Percentiles rank a stretch among this genome's conserved stretches.
These are phyloP conservation scores for Podaxis mareebaensis DNA, from an alignment of 768 basidiomycete genomes.

Conservation along the genomic window DNA sequence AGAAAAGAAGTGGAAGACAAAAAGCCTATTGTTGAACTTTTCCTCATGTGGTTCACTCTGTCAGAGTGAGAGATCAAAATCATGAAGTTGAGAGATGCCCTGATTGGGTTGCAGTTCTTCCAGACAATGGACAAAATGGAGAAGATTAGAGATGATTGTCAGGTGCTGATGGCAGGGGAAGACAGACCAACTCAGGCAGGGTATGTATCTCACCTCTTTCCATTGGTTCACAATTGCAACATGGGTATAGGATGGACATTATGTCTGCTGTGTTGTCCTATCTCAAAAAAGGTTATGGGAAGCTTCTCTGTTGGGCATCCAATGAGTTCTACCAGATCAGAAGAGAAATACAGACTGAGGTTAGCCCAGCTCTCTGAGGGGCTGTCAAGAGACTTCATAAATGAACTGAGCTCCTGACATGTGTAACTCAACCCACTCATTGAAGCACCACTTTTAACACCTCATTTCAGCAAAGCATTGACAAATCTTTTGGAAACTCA, in stretches of 20 bases:
- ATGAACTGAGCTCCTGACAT: slow-evolving; percentile 80
- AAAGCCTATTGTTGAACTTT: slow-evolving; percentile 73
- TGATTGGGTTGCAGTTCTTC: slow-evolving; percentile 76
- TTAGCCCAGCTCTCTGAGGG: slow-evolving; percentile 63
- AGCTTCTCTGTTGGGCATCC: slow-evolving; percentile 82
- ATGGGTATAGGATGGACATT: slow-evolving; percentile 70
- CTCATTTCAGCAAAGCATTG: slow-evolving; percentile 61
- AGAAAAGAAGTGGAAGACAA: slow-evolving; percentile 73
- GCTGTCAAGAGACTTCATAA: slow-evolving; percentile 72
- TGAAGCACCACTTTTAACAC: not conserved
- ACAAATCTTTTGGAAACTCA: slow-evolving; percentile 77
- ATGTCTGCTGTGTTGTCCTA: slow-evolving; percentile 80
- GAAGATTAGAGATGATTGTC: slow-evolving; percentile 80
- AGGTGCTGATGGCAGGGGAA: slow-evolving; percentile 84
- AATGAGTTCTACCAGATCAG: slow-evolving; percentile 84
- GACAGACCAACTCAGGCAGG: slow-evolving; percentile 77
- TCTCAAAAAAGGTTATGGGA: slow-evolving; percentile 89
- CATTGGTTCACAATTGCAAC: not conserved
- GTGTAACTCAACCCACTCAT: slow-evolving; percentile 23
- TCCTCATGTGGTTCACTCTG: slow-evolving; percentile 87
- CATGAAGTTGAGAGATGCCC: slow-evolving; percentile 76
- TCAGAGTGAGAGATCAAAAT: slow-evolving; percentile 69
- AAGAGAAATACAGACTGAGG: slow-evolving; percentile 73
- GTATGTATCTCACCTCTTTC: slow-evolving; percentile 37
- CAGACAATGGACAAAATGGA: slow-evolving; percentile 85